A percentile compares a stretch with the other conserved stretches of the same genome.
These are phyloP conservation scores for Limonium bicolor DNA, from an alignment of 148 eudicot genomes.

Conservation along the genomic window DNA sequence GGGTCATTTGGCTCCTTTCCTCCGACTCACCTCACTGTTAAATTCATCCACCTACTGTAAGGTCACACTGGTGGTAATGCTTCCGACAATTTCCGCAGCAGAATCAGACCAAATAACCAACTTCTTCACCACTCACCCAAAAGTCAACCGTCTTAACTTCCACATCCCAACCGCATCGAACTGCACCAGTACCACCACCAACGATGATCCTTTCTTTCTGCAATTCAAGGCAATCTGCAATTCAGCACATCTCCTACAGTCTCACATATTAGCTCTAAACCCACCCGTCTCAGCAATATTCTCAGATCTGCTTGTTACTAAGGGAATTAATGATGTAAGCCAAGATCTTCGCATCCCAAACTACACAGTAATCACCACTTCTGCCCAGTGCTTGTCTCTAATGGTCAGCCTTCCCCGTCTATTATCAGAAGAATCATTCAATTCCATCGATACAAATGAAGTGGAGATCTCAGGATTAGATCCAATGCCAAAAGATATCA, in stretches of 20 bases:
- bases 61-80: conserved; percentile 20
- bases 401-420: conserved; percentile 14
- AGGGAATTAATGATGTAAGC: conserved; percentile 5
- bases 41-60: conserved; percentile 11
- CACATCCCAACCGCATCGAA: conserved; percentile 11
- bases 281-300: conserved; percentile 30
- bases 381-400: conserved; percentile 22
- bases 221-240: conserved; percentile 17
- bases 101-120: conserved; percentile 21
- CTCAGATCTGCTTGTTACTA: conserved; percentile 17
- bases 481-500: conserved; percentile 12
- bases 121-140: conserved; percentile 26
- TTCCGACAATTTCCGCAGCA: conserved; percentile 26
- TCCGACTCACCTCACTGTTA: conserved; percentile 38
- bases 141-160: conserved; percentile 18
- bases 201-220: conserved; percentile 30
- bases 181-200: conserved; percentile 2
- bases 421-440: neutral
- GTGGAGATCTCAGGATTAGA: conserved; percentile 18
- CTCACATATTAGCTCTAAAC: conserved; percentile 12
- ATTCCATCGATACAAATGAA: neutral
- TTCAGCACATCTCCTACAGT: conserved; percentile 22
- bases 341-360: conserved; percentile 11
- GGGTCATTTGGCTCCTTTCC: conserved; percentile 63
- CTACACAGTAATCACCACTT: conserved; percentile 19